Conservation (phyloP, 352 stramenopile genomes). For the Halophytophthora polymorphica region DNA sequence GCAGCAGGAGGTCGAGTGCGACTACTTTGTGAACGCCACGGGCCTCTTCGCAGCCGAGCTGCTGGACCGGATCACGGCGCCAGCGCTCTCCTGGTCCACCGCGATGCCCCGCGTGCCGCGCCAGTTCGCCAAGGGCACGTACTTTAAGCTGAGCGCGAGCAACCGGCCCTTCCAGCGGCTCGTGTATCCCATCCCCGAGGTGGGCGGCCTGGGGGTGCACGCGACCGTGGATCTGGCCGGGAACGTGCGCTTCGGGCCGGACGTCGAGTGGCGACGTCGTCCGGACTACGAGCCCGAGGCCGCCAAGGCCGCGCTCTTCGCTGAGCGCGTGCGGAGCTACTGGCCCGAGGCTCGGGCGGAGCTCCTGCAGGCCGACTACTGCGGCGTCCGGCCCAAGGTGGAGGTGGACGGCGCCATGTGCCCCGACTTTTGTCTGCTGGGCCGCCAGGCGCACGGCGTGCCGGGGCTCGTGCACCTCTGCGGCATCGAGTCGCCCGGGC, state of each 20-base stretch:
- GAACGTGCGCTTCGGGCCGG: constrained; percentile 93
- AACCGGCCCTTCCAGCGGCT: constrained; percentile 79
- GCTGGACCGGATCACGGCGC: constrained; percentile 27
- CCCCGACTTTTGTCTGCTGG: constrained; percentile 92
- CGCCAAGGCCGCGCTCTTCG: constrained; percentile 57
- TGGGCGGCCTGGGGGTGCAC: constrained; percentile 94
- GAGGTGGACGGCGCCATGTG: constrained; percentile 46
- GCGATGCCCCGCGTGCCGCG: constrained; percentile 34
- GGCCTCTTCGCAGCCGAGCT: constrained; percentile 78
- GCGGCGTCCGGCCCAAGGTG: constrained; percentile 95
- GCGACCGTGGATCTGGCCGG: constrained; percentile 93
- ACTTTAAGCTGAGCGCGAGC: constrained; percentile 86
- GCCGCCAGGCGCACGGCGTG: constrained; percentile 66
- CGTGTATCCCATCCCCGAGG: constrained; percentile 95
- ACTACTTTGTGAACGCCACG: constrained; percentile 92
- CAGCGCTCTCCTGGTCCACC: background rate
- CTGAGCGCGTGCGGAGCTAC: constrained; percentile 87
- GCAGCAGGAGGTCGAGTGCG: constrained; percentile 74
- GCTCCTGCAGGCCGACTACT: constrained; percentile 91
- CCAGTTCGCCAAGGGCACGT: constrained; percentile 95
- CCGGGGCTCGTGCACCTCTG: constrained; percentile 90
- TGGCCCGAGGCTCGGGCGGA: constrained; percentile 84
- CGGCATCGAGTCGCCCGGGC: constrained; percentile 96
- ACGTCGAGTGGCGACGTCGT: constrained; percentile 93
- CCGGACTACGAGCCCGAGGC: constrained; percentile 85